Evolutionary conservation across 768 basidiomycete genomes (phyloP), one percentile per base, ranked within the genome.

Genomic region (Filobasidium wieringae): DNA sequence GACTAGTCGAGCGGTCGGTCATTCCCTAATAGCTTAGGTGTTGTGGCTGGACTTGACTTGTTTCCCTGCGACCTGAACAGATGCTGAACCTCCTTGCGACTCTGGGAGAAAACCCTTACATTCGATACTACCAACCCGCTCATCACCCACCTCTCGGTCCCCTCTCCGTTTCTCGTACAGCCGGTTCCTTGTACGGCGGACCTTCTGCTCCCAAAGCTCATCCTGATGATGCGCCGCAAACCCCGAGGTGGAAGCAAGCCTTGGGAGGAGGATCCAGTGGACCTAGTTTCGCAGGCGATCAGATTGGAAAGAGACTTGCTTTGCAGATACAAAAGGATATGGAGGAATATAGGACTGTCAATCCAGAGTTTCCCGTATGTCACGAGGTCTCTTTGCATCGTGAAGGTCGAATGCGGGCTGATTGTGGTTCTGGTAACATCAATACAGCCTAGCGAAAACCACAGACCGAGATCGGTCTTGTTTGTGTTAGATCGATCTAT

Each of bases 401-500:
- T 24, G 19, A 32, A n/a, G n/a, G n/a, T n/a, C n/a, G 32, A n/a
- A n/a, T 52, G 6, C 22, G 7, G 32, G 15, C 7, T 22, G 7
- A 34, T 15, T 5, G n/a, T 36, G 8, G 22, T 14, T n/a, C 4
- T 15, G 7, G 31, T 34, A 52, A 29, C 29, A 14, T 22, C 24
- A 29, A n/a, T 31, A 29, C 22, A 58, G 57, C 58, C 58, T n/a
- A 22, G 43, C 14, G 47, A 41, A 29, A 59, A 59, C 32, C 22
- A 55, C 51, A 51, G 90, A 59, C 84, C 86, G 12, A 82, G 86
- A 57, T 84, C 81, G 3, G 86, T 88, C 15, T 76, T 97, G 36
- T 80, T 97, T 68, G 85, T 99, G 59, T 92, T 91, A 4, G 95
- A 99, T 74, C 84, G 95, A n/a, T 81, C 91, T 3, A 89, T 99